Conservation (phyloP, 2,329 filamentous ascomycete species). For the Aspergillus unguis region DNA sequence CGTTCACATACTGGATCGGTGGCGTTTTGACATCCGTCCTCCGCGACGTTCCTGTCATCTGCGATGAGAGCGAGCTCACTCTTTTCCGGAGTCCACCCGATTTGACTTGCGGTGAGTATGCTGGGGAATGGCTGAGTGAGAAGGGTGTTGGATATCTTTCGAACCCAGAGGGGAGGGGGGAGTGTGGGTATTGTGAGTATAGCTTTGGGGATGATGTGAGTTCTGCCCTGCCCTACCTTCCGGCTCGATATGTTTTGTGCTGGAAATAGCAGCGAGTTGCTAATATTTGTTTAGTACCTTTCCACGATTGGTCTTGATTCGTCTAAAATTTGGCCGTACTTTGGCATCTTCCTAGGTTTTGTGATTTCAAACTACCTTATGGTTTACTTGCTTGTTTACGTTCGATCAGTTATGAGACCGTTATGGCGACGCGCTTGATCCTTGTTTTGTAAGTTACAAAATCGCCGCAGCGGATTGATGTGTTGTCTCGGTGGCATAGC, state of each 20-base stretch:
- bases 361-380: constrained; percentile 35
- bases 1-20: constrained; percentile 77
- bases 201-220: constrained; percentile 39
- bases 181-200: constrained; percentile 79
- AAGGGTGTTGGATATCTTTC: constrained; percentile 70
- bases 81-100: constrained; percentile 64
- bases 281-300: constrained; percentile 25
- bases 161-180: constrained; percentile 56
- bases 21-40: constrained; percentile 76
- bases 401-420: constrained; percentile 31
- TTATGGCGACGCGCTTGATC: constrained; percentile 21
- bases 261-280: too few relatives aligned
- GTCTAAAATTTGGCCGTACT: constrained; percentile 35
- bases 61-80: constrained; percentile 62
- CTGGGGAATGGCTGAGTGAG: constrained; percentile 62
- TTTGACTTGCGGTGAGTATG: constrained; percentile 70
- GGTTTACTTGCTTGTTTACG: constrained; percentile 34
- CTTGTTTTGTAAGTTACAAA: background rate
- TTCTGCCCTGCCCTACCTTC: background rate
- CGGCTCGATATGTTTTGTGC: too few relatives aligned
- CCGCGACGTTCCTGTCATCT: constrained; percentile 61
- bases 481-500: too few relatives aligned
- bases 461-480: too few relatives aligned
- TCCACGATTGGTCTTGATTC: constrained; percentile 28
- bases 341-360: constrained; percentile 34